A percentile compares a stretch with the other conserved stretches of the same genome.
These are phyloP conservation scores for Myxozyma mucilagina DNA, from an alignment of 805 yeast species.

Conservation along the genomic window DNA sequence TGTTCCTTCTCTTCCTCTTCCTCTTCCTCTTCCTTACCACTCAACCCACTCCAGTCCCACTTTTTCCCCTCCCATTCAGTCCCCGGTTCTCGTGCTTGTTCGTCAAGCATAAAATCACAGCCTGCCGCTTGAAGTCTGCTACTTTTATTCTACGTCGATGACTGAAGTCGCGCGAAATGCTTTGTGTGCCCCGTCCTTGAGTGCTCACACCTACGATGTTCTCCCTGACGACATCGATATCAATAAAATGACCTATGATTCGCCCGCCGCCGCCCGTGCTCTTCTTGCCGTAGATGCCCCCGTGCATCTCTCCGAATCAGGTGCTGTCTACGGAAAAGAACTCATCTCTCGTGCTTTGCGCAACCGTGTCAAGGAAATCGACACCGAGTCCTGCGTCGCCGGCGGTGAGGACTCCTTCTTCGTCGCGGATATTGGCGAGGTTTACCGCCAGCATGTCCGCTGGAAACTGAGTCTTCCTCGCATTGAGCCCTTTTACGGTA, in stretches of 20 bases:
- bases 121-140: conserved; percentile 10
- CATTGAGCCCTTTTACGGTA: conserved; percentile 71
- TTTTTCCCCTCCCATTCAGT: neutral
- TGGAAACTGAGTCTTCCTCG: conserved; percentile 71
- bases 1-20: neutral
- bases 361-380: conserved; percentile 40
- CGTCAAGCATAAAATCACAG: neutral
- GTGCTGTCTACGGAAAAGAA: conserved; percentile 23
- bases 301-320: conserved; percentile 1
- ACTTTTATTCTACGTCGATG: conserved; percentile 24
- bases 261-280: conserved; percentile 3
- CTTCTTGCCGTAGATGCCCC: conserved; percentile 5
- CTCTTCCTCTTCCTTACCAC: conserved; percentile 1
- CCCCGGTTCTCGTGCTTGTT: neutral
- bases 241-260: conserved; percentile 9
- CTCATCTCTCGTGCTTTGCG: conserved; percentile 30
- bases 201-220: conserved; percentile 9
- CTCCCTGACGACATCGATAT: conserved; percentile 9
- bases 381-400: conserved; percentile 61
- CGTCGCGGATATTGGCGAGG: conserved; percentile 79
- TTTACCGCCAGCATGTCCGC: conserved; percentile 57
- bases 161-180: conserved; percentile 33
- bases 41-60: no score
- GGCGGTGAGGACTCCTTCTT: conserved; percentile 86
- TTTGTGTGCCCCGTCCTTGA: conserved; percentile 33